These are phyloP conservation scores for Hyphopichia homilentoma DNA, from an alignment of 805 yeast genomes.

Conservation along the genomic window DNA sequence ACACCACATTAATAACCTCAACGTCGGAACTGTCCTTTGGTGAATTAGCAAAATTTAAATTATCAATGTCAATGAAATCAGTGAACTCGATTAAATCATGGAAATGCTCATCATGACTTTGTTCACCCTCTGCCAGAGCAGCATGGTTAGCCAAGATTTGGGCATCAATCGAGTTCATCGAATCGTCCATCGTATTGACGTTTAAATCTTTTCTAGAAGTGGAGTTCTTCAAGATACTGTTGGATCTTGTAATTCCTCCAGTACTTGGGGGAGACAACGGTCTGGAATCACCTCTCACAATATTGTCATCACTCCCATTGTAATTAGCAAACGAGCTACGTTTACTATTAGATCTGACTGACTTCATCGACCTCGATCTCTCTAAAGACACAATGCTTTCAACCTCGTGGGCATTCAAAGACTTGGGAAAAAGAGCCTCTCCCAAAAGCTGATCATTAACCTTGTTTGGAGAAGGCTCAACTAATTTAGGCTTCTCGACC, in stretches of 20 bases:
- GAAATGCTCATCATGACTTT: constrained; percentile 10
- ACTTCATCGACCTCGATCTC: constrained; percentile 57
- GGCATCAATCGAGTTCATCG: constrained; percentile 8
- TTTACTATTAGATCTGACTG: constrained; percentile 37
- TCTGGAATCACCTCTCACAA: constrained; percentile 20
- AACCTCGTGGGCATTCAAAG: constrained; percentile 62
- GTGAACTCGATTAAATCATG: constrained; percentile 38
- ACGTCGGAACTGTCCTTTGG: constrained; percentile 16
- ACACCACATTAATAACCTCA: background rate
- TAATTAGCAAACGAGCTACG: constrained; percentile 38
- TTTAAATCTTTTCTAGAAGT: constrained; percentile 16
- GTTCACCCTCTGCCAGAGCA: constrained; percentile 1
- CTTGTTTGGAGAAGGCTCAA: background rate
- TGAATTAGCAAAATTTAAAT: constrained; percentile 27
- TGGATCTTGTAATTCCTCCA: constrained; percentile 26
- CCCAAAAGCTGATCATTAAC: constrained; percentile 28
- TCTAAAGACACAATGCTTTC: constrained; percentile 72
- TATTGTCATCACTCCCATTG: constrained; percentile 39
- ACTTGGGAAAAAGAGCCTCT: constrained; percentile 68
- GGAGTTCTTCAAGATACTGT: constrained; percentile 38
- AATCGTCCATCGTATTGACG: constrained; percentile 2
- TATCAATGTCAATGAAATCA: constrained; percentile 38
- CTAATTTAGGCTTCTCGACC: background rate
- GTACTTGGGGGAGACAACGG: constrained; percentile 12
- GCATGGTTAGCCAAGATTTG: constrained; percentile 1